A percentile compares a stretch with the other conserved stretches of the same genome.
phyloP scores from a whole-genome alignment of 345 rosid species.

The Capsella bursapastoris region DNA sequence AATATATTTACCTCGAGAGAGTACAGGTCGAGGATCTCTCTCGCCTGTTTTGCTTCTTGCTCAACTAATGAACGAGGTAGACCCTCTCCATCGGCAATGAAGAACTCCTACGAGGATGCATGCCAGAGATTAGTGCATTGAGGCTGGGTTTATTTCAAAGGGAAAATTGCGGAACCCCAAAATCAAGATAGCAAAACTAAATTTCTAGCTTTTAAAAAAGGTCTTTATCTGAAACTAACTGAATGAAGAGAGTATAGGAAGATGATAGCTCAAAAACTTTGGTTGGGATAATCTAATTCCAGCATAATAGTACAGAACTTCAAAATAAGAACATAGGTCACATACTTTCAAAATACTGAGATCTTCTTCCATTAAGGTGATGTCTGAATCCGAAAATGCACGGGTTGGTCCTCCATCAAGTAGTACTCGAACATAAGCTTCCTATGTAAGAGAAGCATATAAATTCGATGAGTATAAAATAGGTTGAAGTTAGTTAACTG shows the following conservation, averaged over 20 bases:
- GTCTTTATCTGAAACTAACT: not conserved
- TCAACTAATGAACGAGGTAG: slow-evolving; percentile 91
- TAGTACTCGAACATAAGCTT: slow-evolving; percentile 77
- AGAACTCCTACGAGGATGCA: slow-evolving; percentile 71
- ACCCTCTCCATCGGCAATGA: slow-evolving; percentile 93
- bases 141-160: not conserved
- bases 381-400: slow-evolving; percentile 83
- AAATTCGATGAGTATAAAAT: slow-evolving; percentile 4
- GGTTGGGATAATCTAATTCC: slow-evolving; percentile 14
- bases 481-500: slow-evolving; percentile 21
- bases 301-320: not conserved
- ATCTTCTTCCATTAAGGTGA: slow-evolving; percentile 83
- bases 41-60: slow-evolving; percentile 75
- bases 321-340: not conserved
- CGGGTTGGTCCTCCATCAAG: slow-evolving; percentile 97
- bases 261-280: slow-evolving; percentile 1
- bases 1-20: slow-evolving; percentile 68
- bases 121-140: slow-evolving; percentile 18
- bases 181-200: not conserved
- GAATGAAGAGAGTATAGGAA: not conserved
- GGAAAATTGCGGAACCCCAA: not conserved
- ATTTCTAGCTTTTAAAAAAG: not conserved
- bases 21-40: slow-evolving; percentile 70
- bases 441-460: slow-evolving; percentile 51
- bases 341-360: slow-evolving; percentile 69